Percentiles rank a stretch among this genome's conserved stretches.
phyloP scores from a whole-genome alignment of 1,284 basidiomycete genomes.

The Phlebopus sp. region DNA sequence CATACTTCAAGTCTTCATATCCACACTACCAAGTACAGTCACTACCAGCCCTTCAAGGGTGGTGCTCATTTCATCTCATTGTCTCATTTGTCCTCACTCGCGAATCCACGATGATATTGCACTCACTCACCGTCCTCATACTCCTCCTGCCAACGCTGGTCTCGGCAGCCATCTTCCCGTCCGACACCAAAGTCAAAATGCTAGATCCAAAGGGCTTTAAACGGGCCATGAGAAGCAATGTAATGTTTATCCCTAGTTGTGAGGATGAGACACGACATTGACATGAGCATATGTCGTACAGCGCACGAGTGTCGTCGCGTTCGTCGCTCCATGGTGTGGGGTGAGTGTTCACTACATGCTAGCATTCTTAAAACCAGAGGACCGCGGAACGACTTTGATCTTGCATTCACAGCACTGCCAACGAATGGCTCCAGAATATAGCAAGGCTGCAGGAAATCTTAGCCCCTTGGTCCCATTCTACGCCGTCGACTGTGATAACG shows the following conservation, averaged over 20 bases:
- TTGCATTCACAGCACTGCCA: conserved; percentile 70
- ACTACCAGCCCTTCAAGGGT: conserved; percentile 2
- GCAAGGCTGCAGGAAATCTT: conserved; percentile 76
- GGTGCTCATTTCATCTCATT: not conserved
- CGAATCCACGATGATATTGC: conserved; percentile 22
- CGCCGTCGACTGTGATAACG: conserved; percentile 89
- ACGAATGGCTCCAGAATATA: conserved; percentile 81
- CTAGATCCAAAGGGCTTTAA: conserved; percentile 73
- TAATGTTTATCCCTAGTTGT: conserved; percentile 38
- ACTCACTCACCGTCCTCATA: conserved; percentile 15
- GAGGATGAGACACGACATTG: not conserved
- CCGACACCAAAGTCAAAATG: conserved; percentile 70
- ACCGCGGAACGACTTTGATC: not conserved
- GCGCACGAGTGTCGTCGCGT: conserved; percentile 80
- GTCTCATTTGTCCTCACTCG: not conserved
- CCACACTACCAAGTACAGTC: too few relatives aligned
- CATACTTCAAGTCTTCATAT: not conserved
- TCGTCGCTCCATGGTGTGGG: conserved; percentile 88
- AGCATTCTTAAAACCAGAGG: not conserved
- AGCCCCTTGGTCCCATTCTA: conserved; percentile 85
- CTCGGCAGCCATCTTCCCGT: conserved; percentile 73
- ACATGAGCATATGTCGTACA: conserved; percentile 27
- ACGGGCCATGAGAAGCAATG: conserved; percentile 73
- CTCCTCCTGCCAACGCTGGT: conserved; percentile 48
- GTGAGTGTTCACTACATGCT: conserved; percentile 43